Evolutionary conservation across 192 early-diverging fungal genomes (phyloP).

Genomic region (Dissophora globulifera): DNA sequence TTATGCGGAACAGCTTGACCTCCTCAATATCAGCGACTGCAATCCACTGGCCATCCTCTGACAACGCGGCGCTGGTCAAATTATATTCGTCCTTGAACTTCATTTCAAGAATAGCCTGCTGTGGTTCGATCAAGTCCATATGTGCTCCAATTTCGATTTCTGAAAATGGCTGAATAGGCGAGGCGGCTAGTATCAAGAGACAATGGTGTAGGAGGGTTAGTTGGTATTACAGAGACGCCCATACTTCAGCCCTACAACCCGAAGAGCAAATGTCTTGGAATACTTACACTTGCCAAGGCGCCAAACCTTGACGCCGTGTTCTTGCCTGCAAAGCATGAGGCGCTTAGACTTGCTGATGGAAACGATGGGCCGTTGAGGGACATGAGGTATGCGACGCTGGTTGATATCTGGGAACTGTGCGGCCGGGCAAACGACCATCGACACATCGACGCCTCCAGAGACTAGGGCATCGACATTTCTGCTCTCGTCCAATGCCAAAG

Average conservation of each 20-base stretch:
- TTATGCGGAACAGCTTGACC: constrained; percentile 71
- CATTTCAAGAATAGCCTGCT: constrained; percentile 78
- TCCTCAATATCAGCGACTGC: constrained; percentile 83
- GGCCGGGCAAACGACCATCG: constrained; percentile 70
- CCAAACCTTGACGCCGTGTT: constrained; percentile 84
- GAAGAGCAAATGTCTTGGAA: not conserved
- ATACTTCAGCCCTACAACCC: not conserved
- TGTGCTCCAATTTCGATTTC: constrained; percentile 53
- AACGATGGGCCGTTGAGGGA: constrained; percentile 67
- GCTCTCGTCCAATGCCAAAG: constrained; percentile 81
- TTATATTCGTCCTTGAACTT: constrained; percentile 78
- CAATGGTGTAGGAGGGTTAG: not conserved
- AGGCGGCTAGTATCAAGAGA: constrained; percentile 20
- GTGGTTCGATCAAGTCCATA: constrained; percentile 68
- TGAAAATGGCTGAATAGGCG: constrained; percentile 39
- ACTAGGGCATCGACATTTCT: constrained; percentile 76
- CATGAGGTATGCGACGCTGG: constrained; percentile 70
- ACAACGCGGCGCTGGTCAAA: constrained; percentile 78
- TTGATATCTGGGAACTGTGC: constrained; percentile 69
- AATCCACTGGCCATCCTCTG: constrained; percentile 85
- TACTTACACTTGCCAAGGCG: constrained; percentile 72
- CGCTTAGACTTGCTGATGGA: constrained; percentile 72
- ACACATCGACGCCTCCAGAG: constrained; percentile 87
- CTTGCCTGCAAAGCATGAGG: constrained; percentile 70
- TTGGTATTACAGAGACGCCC: not conserved